phyloP scores from a whole-genome alignment of 139 green algal genomes.

The Picochlorum costavermella region DNA sequence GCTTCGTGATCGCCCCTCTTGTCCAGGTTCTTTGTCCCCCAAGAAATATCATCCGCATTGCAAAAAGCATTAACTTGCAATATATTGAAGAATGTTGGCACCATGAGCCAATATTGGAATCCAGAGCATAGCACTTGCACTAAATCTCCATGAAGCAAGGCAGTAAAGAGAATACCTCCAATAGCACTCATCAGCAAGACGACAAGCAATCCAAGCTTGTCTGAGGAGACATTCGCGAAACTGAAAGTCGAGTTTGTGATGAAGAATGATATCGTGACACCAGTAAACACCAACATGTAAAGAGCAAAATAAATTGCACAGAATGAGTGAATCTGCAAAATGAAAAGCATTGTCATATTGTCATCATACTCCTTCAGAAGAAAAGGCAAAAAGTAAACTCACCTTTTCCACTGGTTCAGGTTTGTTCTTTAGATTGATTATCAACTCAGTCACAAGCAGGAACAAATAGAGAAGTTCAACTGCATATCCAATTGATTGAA shows the following conservation, averaged over 20 bases:
- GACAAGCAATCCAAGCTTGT: conserved; percentile 13
- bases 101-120: conserved; percentile 36
- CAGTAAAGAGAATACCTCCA: conserved; percentile 23
- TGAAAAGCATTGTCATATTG: not conserved
- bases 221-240: conserved; percentile 17
- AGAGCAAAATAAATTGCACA: conserved; percentile 35
- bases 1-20: conserved; percentile 16
- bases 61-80: conserved; percentile 36
- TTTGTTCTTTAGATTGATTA: conserved; percentile 38
- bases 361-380: not conserved
- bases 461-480: conserved; percentile 31
- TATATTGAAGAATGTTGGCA: conserved; percentile 34
- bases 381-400: not conserved
- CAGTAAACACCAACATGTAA: conserved; percentile 37
- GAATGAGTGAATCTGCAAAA: conserved; percentile 26
- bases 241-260: conserved; percentile 1
- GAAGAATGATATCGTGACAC: conserved; percentile 34
- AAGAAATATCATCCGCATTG: conserved; percentile 38
- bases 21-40: conserved; percentile 40
- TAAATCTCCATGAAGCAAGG: conserved; percentile 29
- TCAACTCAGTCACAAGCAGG: conserved; percentile 27
- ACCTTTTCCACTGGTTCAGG: conserved; percentile 32
- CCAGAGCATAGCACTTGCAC: conserved; percentile 21
- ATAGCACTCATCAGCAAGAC: conserved; percentile 23
- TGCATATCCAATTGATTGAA: not conserved